Percentiles rank a stretch among this genome's conserved stretches.
These are phyloP conservation scores for Arachnomyces sp. DNA, from an alignment of 2,329 filamentous ascomycete species.

Conservation along the genomic window DNA sequence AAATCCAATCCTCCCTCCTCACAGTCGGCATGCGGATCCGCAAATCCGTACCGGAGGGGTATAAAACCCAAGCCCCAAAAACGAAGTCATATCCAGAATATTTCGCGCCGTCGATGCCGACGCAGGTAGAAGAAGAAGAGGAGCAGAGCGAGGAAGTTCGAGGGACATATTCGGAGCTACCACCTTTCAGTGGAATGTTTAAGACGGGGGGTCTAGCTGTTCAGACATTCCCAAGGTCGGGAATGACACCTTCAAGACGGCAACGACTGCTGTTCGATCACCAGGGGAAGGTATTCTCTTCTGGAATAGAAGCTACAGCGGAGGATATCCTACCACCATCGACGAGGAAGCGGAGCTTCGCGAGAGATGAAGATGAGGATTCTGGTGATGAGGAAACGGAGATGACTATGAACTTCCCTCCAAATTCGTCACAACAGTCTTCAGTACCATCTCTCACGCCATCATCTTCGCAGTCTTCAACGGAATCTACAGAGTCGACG, in stretches of 20 bases:
- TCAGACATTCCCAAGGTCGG: constrained; percentile 42
- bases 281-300: too few relatives aligned
- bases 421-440: constrained; percentile 17
- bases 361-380: constrained; percentile 26
- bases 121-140: too few relatives aligned
- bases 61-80: too few relatives aligned
- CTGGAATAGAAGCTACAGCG: too few relatives aligned
- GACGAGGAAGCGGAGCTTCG: constrained; percentile 37
- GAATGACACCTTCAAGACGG: constrained; percentile 13
- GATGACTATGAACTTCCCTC: constrained; percentile 21
- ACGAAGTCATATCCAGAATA: constrained; percentile 16
- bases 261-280: constrained; percentile 25
- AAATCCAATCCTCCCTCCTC: constrained; percentile 73
- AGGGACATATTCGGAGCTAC: constrained; percentile 54
- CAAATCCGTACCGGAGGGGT: constrained; percentile 87
- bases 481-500: background rate
- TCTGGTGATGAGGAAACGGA: constrained; percentile 26
- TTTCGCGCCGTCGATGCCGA: too few relatives aligned
- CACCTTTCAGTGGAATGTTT: constrained; percentile 73
- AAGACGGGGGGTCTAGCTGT: constrained; percentile 61
- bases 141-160: too few relatives aligned
- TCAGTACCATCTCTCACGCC: background rate
- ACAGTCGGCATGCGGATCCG: constrained; percentile 90
- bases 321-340: too few relatives aligned
- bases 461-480: background rate